A percentile compares a stretch with the other conserved stretches of the same genome.
Evolutionary conservation across 2,329 filamentous ascomycete genomes (phyloP).

Genomic region (Phialemonium atrogriseum): DNA sequence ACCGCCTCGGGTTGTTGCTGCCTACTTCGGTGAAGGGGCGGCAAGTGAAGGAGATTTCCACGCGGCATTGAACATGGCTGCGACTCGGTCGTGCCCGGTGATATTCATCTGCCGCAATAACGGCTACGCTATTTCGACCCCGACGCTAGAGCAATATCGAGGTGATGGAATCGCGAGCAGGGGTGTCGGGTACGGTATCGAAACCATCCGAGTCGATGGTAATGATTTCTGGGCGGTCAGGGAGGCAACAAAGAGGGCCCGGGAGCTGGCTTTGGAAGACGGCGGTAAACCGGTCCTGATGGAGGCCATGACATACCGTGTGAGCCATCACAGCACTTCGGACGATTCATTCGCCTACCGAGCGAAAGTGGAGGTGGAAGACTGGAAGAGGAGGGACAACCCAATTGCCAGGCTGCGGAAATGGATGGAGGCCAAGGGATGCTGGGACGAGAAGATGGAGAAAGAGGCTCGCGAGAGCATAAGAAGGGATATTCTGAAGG

Average conservation of each 20-base stretch:
- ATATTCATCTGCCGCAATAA: constrained; percentile 80
- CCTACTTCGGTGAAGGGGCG: constrained; percentile 77
- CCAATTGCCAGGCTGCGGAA: constrained; percentile 28
- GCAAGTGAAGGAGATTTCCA: constrained; percentile 80
- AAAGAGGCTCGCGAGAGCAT: constrained; percentile 34
- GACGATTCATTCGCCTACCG: constrained; percentile 97
- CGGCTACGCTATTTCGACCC: constrained; percentile 72
- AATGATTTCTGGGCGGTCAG: constrained; percentile 76
- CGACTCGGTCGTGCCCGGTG: constrained; percentile 66
- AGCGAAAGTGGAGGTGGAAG: constrained; percentile 82
- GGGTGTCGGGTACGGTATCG: constrained; percentile 74
- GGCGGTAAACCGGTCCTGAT: constrained; percentile 80
- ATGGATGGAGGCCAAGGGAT: constrained; percentile 75
- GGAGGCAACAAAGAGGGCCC: constrained; percentile 61
- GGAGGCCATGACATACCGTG: constrained; percentile 97
- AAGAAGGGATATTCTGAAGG: constrained; percentile 59
- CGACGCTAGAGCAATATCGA: constrained; percentile 72
- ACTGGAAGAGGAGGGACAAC: constrained; percentile 56
- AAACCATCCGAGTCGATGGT: constrained; percentile 73
- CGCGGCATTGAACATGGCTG: constrained; percentile 72
- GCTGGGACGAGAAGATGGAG: constrained; percentile 83
- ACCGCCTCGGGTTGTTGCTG: constrained; percentile 55
- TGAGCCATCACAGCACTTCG: constrained; percentile 88
- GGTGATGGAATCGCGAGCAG: constrained; percentile 74
- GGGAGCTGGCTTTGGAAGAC: constrained; percentile 67